These are phyloP conservation scores for Candida anglica DNA, from an alignment of 805 yeast species.

Conservation along the genomic window DNA sequence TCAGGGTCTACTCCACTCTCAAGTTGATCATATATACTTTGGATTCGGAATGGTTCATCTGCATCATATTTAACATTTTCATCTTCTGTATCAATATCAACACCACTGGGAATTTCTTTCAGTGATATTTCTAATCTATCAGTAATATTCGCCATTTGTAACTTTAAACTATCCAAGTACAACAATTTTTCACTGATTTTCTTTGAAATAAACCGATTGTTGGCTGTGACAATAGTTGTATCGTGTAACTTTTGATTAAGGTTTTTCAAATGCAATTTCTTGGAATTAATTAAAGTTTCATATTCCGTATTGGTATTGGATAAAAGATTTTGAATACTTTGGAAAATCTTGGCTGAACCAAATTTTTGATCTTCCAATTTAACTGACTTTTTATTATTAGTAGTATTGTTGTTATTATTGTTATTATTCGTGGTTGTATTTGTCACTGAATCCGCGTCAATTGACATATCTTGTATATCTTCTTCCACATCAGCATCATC, in stretches of 20 bases:
- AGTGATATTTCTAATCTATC: constrained; percentile 29
- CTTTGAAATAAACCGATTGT: constrained; percentile 33
- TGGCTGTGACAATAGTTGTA: constrained; percentile 39
- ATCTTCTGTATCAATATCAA: constrained; percentile 59
- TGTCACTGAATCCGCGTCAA: not conserved
- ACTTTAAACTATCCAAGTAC: constrained; percentile 47
- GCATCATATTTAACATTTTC: constrained; percentile 70
- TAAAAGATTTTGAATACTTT: constrained; percentile 36
- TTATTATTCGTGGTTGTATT: constrained; percentile 4
- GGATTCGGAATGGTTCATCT: constrained; percentile 84
- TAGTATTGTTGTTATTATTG: constrained; percentile 1
- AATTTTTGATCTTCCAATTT: constrained; percentile 7
- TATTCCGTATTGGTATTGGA: constrained; percentile 35
- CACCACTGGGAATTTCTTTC: constrained; percentile 14
- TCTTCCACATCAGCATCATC: constrained; percentile 4
- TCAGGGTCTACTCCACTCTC: constrained; percentile 21
- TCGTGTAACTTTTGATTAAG: constrained; percentile 35
- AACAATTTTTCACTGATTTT: constrained; percentile 34
- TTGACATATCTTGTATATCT: not conserved
- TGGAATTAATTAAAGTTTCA: constrained; percentile 31
- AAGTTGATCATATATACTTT: constrained; percentile 55
- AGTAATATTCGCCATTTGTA: constrained; percentile 38
- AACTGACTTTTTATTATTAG: no score
- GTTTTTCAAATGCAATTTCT: constrained; percentile 29
- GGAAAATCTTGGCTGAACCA: constrained; percentile 31